These are phyloP conservation scores for Pichia sp. DNA, from an alignment of 1,139 yeast genomes.

Conservation along the genomic window DNA sequence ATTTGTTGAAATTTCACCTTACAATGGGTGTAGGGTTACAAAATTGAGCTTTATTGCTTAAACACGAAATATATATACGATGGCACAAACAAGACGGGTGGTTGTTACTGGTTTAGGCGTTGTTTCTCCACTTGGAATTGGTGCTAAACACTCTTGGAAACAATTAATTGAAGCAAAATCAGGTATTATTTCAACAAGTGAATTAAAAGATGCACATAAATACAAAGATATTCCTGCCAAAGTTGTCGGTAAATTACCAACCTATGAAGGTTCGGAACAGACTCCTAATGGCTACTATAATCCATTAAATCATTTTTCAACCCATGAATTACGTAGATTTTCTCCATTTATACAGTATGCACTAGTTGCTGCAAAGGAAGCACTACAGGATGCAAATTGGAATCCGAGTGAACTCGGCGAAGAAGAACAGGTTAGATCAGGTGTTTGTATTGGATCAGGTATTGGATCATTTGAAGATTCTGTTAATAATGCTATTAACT, in stretches of 20 bases:
- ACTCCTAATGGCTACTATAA: constrained; percentile 4
- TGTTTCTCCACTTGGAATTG: constrained; percentile 81
- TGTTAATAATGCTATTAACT: constrained; percentile 51
- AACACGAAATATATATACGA: not conserved
- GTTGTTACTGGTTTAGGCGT: constrained; percentile 90
- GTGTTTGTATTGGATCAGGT: constrained; percentile 89
- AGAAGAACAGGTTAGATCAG: constrained; percentile 38
- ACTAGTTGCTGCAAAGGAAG: constrained; percentile 69
- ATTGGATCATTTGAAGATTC: constrained; percentile 83
- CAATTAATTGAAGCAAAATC: constrained; percentile 43
- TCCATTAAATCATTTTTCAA: constrained; percentile 35
- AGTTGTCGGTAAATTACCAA: constrained; percentile 73
- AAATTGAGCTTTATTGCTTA: no score
- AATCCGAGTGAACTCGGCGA: constrained; percentile 29
- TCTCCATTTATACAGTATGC: constrained; percentile 79
- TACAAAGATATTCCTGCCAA: constrained; percentile 63
- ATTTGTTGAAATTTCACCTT: not conserved
- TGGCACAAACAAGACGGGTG: constrained; percentile 43
- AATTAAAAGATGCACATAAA: constrained; percentile 40
- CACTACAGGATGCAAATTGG: constrained; percentile 61
- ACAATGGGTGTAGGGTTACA: not conserved
- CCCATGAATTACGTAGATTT: constrained; percentile 48
- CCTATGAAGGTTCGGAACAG: constrained; percentile 32
- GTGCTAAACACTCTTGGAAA: constrained; percentile 48
- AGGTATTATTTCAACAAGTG: constrained; percentile 51